Conservation (phyloP, 2,329 filamentous ascomycete genomes). For the Beauveria scarabaeidicola region DNA sequence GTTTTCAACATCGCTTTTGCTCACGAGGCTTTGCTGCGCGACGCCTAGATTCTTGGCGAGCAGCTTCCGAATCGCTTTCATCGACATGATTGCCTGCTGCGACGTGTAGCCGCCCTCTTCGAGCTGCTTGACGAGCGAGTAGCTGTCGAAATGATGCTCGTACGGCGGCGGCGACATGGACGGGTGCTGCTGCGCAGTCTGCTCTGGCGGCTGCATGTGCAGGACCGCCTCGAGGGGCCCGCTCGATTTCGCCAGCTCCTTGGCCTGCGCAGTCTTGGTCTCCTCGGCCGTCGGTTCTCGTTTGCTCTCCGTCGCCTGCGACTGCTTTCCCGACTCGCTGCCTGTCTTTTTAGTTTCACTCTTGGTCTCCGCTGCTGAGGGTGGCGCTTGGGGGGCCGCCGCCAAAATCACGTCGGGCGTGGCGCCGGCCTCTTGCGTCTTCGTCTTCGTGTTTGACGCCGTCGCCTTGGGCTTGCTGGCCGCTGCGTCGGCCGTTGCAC, state of each 20-base stretch:
- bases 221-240: constrained; percentile 44
- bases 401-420: constrained; percentile 2
- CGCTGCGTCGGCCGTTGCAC: constrained; percentile 9
- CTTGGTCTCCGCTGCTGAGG: neutral
- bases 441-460: neutral
- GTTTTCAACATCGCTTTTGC: constrained; percentile 90
- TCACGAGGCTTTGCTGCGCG: constrained; percentile 72
- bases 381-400: neutral
- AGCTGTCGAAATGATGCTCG: constrained; percentile 95
- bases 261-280: constrained; percentile 22
- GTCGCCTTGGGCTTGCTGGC: neutral
- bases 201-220: constrained; percentile 36
- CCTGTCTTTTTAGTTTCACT: neutral
- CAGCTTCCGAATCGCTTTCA: constrained; percentile 82
- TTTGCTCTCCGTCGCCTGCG: constrained; percentile 5
- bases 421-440: neutral
- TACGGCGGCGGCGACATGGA: constrained; percentile 69
- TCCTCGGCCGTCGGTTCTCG: constrained; percentile 12
- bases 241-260: constrained; percentile 32
- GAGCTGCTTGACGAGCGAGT: constrained; percentile 76
- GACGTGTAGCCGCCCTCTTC: constrained; percentile 63
- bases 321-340: neutral
- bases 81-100: constrained; percentile 70
- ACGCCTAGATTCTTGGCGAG: constrained; percentile 72
- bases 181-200: constrained; percentile 43